Percentiles rank a stretch among this genome's conserved stretches.
phyloP scores from a whole-genome alignment of 306 rosid species.

The Datisca glomerata region DNA sequence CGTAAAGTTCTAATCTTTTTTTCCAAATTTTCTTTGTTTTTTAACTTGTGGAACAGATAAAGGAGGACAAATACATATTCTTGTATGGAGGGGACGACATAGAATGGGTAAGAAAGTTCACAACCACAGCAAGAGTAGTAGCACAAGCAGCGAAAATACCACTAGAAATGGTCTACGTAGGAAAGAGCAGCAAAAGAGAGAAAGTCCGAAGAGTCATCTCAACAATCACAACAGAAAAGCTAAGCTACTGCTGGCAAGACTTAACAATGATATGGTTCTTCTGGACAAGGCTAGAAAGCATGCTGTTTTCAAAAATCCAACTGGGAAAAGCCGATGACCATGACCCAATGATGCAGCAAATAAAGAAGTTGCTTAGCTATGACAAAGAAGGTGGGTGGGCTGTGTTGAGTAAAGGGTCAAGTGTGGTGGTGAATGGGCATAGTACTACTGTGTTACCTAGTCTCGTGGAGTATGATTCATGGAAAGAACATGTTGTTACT shows the following conservation, averaged over 20 bases:
- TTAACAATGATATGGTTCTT: conserved; percentile 52
- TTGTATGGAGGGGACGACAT: conserved; percentile 45
- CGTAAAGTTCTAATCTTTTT: too few species aligned
- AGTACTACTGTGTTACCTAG: conserved; percentile 19
- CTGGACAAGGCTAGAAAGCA: conserved; percentile 57
- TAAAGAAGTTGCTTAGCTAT: conserved; percentile 39
- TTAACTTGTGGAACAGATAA: conserved; percentile 31
- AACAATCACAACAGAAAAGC: conserved; percentile 24
- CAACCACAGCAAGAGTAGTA: conserved; percentile 29
- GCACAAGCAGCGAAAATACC: conserved; percentile 23
- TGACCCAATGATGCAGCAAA: conserved; percentile 33
- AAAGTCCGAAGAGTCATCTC: conserved; percentile 24
- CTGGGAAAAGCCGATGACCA: conserved; percentile 21
- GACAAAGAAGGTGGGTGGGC: conserved; percentile 44
- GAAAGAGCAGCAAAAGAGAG: conserved; percentile 40
- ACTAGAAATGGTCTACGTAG: conserved; percentile 42
- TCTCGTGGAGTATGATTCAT: conserved; percentile 27
- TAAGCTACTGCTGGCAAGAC: conserved; percentile 34
- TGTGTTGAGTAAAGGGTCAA: conserved; percentile 31
- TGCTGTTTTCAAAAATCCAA: conserved; percentile 52
- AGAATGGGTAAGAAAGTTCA: conserved; percentile 37
- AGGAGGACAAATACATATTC: conserved; percentile 35
- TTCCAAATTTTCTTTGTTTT: too few species aligned
- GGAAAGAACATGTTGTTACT: conserved; percentile 22
- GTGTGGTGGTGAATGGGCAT: conserved; percentile 32